Percentiles rank a stretch among this genome's conserved stretches.
Conservation (phyloP, 768 basidiomycete species). For the Chalciporus sphaerocephalus region DNA sequence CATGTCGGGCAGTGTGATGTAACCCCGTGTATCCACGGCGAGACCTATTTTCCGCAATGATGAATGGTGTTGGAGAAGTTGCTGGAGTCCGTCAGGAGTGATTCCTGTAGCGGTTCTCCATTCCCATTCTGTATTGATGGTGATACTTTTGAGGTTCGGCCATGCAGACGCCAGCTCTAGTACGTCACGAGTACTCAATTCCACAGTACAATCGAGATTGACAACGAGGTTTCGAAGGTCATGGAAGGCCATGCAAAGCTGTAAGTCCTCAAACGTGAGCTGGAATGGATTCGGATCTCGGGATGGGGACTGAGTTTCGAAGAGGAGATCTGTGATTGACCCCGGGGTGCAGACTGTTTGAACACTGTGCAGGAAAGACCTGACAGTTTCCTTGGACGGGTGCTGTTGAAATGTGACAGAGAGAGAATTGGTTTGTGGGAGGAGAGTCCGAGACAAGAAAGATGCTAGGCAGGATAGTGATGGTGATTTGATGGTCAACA, state of each 20-base stretch:
- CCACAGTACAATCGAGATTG: slow-evolving; percentile 10
- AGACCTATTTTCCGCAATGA: slow-evolving; percentile 5
- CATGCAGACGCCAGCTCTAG: slow-evolving; percentile 15
- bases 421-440: slow-evolving; percentile 9
- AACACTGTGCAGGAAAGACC: slow-evolving; percentile 3
- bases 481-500: slow-evolving; percentile 10
- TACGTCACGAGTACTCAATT: slow-evolving; percentile 10
- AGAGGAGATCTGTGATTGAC: slow-evolving; percentile 6
- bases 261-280: slow-evolving; percentile 18
- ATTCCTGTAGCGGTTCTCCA: slow-evolving; percentile 16
- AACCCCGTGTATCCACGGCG: slow-evolving; percentile 14
- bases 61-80: slow-evolving; percentile 8
- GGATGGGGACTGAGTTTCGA: slow-evolving; percentile 7
- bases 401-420: slow-evolving; percentile 7
- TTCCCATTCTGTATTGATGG: slow-evolving; percentile 20
- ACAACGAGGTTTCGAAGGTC: slow-evolving; percentile 12
- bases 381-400: slow-evolving; percentile 8
- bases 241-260: slow-evolving; percentile 12
- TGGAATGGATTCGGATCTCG: slow-evolving; percentile 1
- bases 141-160: slow-evolving; percentile 13
- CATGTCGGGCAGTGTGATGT: background rate
- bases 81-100: slow-evolving; percentile 17
- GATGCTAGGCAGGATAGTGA: slow-evolving; percentile 2
- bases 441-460: background rate
- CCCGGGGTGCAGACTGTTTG: slow-evolving; percentile 6